A percentile compares a stretch with the other conserved stretches of the same genome.
Conservation (phyloP, 1,284 basidiomycete genomes). For the Ustilago lituana region DNA sequence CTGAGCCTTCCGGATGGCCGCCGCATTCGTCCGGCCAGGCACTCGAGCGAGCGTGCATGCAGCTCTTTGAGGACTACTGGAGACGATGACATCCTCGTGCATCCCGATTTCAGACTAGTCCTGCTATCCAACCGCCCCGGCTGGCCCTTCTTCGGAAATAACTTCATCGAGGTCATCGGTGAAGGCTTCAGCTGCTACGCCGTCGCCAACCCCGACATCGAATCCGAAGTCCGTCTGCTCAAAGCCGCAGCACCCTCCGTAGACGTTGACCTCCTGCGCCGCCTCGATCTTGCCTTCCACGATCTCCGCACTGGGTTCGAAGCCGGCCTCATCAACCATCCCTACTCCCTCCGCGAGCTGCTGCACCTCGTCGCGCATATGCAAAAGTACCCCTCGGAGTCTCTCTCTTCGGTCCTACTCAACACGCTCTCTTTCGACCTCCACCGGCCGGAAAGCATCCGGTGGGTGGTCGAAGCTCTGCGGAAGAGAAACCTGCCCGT, state of each 20-base stretch:
- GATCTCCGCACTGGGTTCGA: slow-evolving; percentile 67
- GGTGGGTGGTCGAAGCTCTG: slow-evolving; percentile 62
- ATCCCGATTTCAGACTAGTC: slow-evolving; percentile 67
- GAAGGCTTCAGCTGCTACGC: slow-evolving; percentile 67
- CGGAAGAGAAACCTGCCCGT: slow-evolving; percentile 58
- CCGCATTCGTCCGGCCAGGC: slow-evolving; percentile 53
- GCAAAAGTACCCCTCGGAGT: slow-evolving; percentile 64
- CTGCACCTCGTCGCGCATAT: slow-evolving; percentile 68
- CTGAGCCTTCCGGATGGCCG: slow-evolving; percentile 66
- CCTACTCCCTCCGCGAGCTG: slow-evolving; percentile 67
- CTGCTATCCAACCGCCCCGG: slow-evolving; percentile 68
- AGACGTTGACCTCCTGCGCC: slow-evolving; percentile 52
- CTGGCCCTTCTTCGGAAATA: slow-evolving; percentile 66
- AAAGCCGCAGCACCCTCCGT: slow-evolving; percentile 64
- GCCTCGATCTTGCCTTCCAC: slow-evolving; percentile 66
- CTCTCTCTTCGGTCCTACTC: slow-evolving; percentile 65
- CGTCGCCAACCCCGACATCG: slow-evolving; percentile 66
- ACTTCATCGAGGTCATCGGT: slow-evolving; percentile 66
- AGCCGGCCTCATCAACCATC: slow-evolving; percentile 63
- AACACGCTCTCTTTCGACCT: slow-evolving; percentile 68
- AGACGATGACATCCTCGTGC: slow-evolving; percentile 56
- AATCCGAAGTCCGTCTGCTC: slow-evolving; percentile 65
- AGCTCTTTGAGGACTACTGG: slow-evolving; percentile 7
- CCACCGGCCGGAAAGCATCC: slow-evolving; percentile 66
- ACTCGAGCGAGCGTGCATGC: slow-evolving; percentile 7